Base-by-base conservation (phyloP, 106 monocot species). In the Vanilla planifolia region DNA sequence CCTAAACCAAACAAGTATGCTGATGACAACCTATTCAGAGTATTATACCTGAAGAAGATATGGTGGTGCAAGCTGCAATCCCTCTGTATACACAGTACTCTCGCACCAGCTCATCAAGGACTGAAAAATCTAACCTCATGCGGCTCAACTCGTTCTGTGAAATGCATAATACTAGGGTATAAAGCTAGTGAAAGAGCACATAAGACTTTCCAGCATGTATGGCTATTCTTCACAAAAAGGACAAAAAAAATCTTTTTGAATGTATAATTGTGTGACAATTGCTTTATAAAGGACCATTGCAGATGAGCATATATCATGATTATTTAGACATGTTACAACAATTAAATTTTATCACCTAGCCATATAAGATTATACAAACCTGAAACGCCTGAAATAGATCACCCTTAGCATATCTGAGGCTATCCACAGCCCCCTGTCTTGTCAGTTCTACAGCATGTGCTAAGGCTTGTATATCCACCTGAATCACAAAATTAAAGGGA, bases 381-480 rank as follows among this genome's bases (percentile, higher is more conserved):
- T 92, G 87, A 82, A 98, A 87, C 75, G 96, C 87, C 33, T 81
- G 84, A 73, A 77, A 79, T 46, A 98, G 45, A 82, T 92, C 77
- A 29, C 96, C 96, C 78, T 85, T 98, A 17, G 85, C 84, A 75
- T 84, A 87, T 67, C 78, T 88, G 74, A 98, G 80, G 44, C 96
- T 98, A 62, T 92, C 96, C 55, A 98, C 66, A 43, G 96, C 84
- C 40, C 77, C 80, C 77, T 98, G 96, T 55, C 96, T 81, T 60
- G 96, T 98, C 63, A 98, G 55, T 62, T 82, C 91, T 60, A 92
- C 96, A 63, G 96, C 96, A 85, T 98, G 96, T 51, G 88, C 96
- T 64, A 98, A 91, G 51, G 96, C 87, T 85, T 98, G 96, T 75
- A 98, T 80, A 66, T 98, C 96, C 85, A 91, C 91, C 96, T 98